These are phyloP conservation scores for Pleurotus giganteus DNA, from an alignment of 768 basidiomycete species.

Conservation along the genomic window DNA sequence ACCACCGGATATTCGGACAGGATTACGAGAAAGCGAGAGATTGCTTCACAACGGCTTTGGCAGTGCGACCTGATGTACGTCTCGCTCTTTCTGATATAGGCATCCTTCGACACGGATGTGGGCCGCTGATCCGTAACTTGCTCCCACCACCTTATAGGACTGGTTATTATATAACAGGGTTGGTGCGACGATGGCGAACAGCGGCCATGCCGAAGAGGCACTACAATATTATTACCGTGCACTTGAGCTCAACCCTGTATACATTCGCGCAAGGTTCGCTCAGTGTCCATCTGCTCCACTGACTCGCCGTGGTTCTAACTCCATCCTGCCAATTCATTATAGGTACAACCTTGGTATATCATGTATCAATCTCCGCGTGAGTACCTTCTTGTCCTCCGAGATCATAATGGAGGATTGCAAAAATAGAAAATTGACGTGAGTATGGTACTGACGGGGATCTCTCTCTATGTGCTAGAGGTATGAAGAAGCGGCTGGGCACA, in stretches of 20 bases:
- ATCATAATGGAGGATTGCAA: neutral
- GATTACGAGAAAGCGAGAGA: constrained; percentile 92
- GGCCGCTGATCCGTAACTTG: constrained; percentile 7
- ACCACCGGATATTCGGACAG: constrained; percentile 34
- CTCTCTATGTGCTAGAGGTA: constrained; percentile 54
- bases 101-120: constrained; percentile 1
- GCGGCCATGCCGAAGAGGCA: constrained; percentile 76
- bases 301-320: neutral
- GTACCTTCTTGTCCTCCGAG: constrained; percentile 20
- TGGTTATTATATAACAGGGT: constrained; percentile 92
- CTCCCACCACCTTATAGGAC: constrained; percentile 50
- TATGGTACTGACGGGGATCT: neutral
- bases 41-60: constrained; percentile 88
- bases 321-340: constrained; percentile 7
- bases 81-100: neutral
- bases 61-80: constrained; percentile 80
- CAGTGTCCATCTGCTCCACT: constrained; percentile 3
- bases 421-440: constrained; percentile 13
- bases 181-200: constrained; percentile 93
- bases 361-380: constrained; percentile 80
- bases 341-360: constrained; percentile 96
- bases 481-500: constrained; percentile 82
- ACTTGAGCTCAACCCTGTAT: constrained; percentile 82
- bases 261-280: constrained; percentile 80
- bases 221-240: constrained; percentile 84